A percentile compares a stretch with the other conserved stretches of the same genome.
phyloP scores from a whole-genome alignment of 352 stramenopile genomes.

The Pythium angustatum region DNA sequence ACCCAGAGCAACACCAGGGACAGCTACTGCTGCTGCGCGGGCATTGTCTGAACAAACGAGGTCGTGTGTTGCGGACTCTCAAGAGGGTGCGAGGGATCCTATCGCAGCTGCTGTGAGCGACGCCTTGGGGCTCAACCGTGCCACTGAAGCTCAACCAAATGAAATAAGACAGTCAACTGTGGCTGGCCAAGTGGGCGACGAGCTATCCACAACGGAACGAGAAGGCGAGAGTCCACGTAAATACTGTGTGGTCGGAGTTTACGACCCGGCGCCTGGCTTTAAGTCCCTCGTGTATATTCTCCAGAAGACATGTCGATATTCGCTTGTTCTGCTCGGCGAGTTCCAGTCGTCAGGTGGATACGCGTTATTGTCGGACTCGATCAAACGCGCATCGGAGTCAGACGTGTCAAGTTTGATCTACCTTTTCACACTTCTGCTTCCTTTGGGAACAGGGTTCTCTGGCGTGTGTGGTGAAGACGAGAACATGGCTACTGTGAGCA shows the following conservation, averaged over 20 bases:
- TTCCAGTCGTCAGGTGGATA: conserved; percentile 73
- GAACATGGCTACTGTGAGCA: conserved; percentile 43
- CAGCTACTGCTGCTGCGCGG: conserved; percentile 38
- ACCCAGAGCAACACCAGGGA: conserved; percentile 33
- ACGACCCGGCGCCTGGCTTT: conserved; percentile 53
- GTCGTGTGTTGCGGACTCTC: conserved; percentile 18
- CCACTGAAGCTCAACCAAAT: neutral
- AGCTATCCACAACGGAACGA: neutral
- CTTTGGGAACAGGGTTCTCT: conserved; percentile 51
- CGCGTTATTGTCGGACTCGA: conserved; percentile 41
- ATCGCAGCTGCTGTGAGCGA: conserved; percentile 63
- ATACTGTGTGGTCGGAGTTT: conserved; percentile 40
- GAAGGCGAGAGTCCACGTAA: conserved; percentile 12
- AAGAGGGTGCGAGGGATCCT: conserved; percentile 19
- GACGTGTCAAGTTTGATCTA: conserved; percentile 51
- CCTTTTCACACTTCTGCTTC: conserved; percentile 55
- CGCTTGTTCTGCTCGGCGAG: conserved; percentile 61
- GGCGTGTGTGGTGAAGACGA: conserved; percentile 39
- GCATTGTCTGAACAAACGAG: conserved; percentile 21
- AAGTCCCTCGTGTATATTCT: conserved; percentile 56
- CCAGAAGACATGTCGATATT: conserved; percentile 65
- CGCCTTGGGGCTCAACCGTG: conserved; percentile 51
- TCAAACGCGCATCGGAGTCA: conserved; percentile 44
- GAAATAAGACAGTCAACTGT: conserved; percentile 8
- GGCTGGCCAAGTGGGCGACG: neutral